Conservation (phyloP, 2,329 filamentous ascomycete genomes). For the Boeremia exigua region DNA sequence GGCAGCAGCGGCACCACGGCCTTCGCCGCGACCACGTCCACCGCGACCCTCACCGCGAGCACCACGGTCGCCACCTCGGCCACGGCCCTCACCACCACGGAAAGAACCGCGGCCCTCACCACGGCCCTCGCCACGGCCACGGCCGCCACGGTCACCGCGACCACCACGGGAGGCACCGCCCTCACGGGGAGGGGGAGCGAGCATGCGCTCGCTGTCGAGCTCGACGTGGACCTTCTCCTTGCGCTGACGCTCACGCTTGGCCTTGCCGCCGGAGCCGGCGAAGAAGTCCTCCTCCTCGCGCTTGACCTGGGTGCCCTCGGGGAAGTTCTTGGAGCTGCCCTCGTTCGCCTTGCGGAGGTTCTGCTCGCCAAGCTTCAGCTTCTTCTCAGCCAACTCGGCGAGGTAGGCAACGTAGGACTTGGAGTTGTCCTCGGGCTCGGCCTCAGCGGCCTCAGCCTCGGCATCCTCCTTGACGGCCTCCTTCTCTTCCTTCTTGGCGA, state of each 20-base stretch:
- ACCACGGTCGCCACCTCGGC: constrained; percentile 58
- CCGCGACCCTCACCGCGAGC: constrained; percentile 56
- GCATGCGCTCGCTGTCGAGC: constrained; percentile 74
- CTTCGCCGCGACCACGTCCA: constrained; percentile 53
- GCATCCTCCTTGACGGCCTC: constrained; percentile 54
- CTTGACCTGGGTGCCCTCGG: constrained; percentile 69
- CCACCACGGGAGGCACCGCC: constrained; percentile 55
- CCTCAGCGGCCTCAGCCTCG: constrained; percentile 53
- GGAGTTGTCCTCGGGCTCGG: constrained; percentile 79
- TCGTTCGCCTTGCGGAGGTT: constrained; percentile 91
- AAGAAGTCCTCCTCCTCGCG: constrained; percentile 75
- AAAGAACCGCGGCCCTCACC: constrained; percentile 56
- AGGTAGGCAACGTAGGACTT: constrained; percentile 92
- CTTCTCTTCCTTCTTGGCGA: constrained; percentile 84
- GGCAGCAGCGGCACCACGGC: constrained; percentile 4
- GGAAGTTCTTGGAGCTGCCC: constrained; percentile 94
- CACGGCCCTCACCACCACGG: constrained; percentile 60
- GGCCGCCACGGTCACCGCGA: constrained; percentile 56
- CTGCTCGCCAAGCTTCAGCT: constrained; percentile 70
- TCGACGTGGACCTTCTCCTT: constrained; percentile 91
- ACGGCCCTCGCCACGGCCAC: constrained; percentile 60
- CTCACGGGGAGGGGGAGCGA: constrained; percentile 60
- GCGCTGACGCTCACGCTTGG: constrained; percentile 81
- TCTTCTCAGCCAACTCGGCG: constrained; percentile 77
- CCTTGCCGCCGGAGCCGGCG: constrained; percentile 74